Percentiles rank a stretch among this genome's conserved stretches.
Conservation (phyloP, 768 basidiomycete genomes). For the Pleurotus citrinopileatus region DNA sequence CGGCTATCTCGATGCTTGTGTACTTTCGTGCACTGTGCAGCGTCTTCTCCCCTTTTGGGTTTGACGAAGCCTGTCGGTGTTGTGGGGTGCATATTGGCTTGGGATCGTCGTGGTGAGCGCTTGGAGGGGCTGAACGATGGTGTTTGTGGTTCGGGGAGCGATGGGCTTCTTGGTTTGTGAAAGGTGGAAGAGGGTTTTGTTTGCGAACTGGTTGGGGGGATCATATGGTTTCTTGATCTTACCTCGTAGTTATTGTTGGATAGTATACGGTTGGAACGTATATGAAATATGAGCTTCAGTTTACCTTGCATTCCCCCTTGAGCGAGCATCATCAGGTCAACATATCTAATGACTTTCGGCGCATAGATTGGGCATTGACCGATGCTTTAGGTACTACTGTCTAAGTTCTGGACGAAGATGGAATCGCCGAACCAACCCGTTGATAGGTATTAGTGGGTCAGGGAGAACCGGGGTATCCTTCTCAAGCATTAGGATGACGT, state of each 20-base stretch:
- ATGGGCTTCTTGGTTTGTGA: not conserved
- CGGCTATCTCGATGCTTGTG: not conserved
- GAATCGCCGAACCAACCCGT: too few relatives aligned
- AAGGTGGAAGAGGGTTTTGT: not conserved
- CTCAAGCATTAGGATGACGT: too few relatives aligned
- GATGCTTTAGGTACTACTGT: too few relatives aligned
- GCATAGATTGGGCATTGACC: too few relatives aligned
- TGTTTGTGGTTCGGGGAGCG: not conserved
- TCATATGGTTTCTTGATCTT: not conserved
- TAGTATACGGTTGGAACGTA: not conserved
- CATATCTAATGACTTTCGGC: too few relatives aligned
- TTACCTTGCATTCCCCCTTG: not conserved
- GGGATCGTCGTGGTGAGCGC: not conserved
- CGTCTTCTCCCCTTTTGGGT: slow-evolving; percentile 9
- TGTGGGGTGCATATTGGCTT: slow-evolving; percentile 1
- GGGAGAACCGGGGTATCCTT: too few relatives aligned
- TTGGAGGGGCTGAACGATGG: slow-evolving; percentile 5
- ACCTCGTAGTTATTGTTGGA: not conserved
- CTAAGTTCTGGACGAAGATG: too few relatives aligned
- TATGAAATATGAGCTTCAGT: not conserved
- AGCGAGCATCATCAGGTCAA: not conserved
- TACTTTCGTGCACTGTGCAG: not conserved
- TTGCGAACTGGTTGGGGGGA: not conserved
- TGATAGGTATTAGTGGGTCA: too few relatives aligned
- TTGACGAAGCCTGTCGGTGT: slow-evolving; percentile 7